Base-by-base conservation (phyloP, 306 rosid genomes). In the Acacia confusa region DNA sequence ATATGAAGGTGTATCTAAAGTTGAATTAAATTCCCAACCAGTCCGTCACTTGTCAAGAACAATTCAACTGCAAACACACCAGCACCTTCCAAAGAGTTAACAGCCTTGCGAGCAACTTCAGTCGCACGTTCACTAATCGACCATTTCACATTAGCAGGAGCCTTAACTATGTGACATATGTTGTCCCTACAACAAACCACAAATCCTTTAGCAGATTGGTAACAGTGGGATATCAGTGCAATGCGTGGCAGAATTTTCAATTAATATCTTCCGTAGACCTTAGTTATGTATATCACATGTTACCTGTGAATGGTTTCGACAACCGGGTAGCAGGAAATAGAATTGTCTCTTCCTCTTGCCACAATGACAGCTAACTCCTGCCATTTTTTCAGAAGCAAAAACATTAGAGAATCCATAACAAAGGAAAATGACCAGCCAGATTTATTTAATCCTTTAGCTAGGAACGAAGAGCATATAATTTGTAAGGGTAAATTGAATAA, bases 291-390 rank as follows among this genome's bases (percentile, higher is more conserved):
- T 74, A 52, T 32, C 57, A 72, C 79, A 84, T 61, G 81, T 89
- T 95, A 93, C 99, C 87, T 93, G 88, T 95, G 99, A 83, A 93
- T 89, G 76, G 98, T 93, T 92, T 93, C 98, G 78, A 95, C 98
- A 41, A 90, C 94, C 47, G 99, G 93, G 81, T 91, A 95, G 85
- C 97, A 92, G 55, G 83, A 69, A 82, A 92, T 87, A 32, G 92
- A 88, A 85, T 82, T 81, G 86, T 95, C 97, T 89, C 92, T 90
- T 81, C 97, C 97, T 85, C 97, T 92, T 4, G 88, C 94, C 55
- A 93, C 97, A 88, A 95, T 86, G 83, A 93, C 97, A 3, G 98
- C 92, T 76, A 95, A 83, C 82, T 95, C 99, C 99, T 95, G 84
- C 73, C 73, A 82, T 77, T 81, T 76, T 72, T 77, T 79, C 66